These are phyloP conservation scores for Paraphaeosphaeria sporulosa DNA, from an alignment of 2,329 filamentous ascomycete species.

Conservation along the genomic window DNA sequence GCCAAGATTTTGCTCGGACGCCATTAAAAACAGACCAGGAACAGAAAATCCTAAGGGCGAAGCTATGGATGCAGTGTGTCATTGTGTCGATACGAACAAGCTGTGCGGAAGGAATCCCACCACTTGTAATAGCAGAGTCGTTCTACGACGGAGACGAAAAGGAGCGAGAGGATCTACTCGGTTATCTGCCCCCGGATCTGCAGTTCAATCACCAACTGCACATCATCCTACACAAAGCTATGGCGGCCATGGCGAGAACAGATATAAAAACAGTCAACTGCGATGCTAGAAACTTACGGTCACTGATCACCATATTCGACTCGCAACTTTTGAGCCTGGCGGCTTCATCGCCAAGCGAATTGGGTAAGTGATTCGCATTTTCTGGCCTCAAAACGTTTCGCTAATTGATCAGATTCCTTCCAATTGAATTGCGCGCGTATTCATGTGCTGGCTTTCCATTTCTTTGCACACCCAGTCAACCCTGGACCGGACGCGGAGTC, in stretches of 20 bases:
- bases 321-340: conserved; percentile 41
- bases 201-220: conserved; percentile 45
- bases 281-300: conserved; percentile 41
- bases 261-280: conserved; percentile 42
- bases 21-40: conserved; percentile 46
- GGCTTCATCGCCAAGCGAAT: conserved; percentile 40
- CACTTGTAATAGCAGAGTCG: conserved; percentile 40
- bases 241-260: conserved; percentile 43
- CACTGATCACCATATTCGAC: conserved; percentile 46
- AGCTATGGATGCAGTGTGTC: conserved; percentile 49
- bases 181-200: conserved; percentile 39
- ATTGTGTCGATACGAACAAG: conserved; percentile 45
- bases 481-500: conserved; percentile 37
- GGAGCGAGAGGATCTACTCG: conserved; percentile 43
- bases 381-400: background rate
- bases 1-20: conserved; percentile 51
- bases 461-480: conserved; percentile 42
- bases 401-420: conserved; percentile 38
- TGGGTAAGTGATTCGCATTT: conserved; percentile 30
- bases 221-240: conserved; percentile 42
- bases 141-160: conserved; percentile 44
- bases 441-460: conserved; percentile 46
- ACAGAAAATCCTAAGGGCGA: conserved; percentile 45
- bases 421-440: conserved; percentile 46
- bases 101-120: conserved; percentile 37